Percentiles rank a stretch among this genome's conserved stretches.
phyloP scores from a whole-genome alignment of 371 early-diverging fungal species.

The Dinochytrium kinnereticum region DNA sequence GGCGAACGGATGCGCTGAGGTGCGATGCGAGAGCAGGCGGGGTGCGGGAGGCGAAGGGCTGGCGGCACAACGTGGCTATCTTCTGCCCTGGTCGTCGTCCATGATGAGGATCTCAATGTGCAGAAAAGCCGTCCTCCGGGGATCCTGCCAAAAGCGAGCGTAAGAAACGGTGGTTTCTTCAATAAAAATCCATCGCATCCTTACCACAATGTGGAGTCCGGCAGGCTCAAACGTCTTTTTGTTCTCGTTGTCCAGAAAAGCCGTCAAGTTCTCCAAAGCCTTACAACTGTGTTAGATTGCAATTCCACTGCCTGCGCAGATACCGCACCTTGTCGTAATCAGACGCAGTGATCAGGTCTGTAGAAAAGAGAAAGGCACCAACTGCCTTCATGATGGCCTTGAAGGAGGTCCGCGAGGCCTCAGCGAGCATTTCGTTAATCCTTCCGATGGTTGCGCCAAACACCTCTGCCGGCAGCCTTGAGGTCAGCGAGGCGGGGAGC shows the following conservation, averaged over 20 bases:
- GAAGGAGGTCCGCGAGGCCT: background rate
- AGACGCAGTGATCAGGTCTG: background rate
- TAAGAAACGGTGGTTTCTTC: background rate
- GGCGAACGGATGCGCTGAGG: no score
- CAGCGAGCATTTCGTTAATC: background rate
- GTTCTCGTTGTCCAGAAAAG: constrained; percentile 4
- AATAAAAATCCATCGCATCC: background rate
- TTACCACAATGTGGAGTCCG: constrained; percentile 5
- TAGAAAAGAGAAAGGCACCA: background rate
- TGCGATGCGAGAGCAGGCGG: no score
- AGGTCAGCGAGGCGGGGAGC: background rate
- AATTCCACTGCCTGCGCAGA: no score
- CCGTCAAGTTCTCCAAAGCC: background rate
- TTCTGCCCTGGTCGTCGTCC: background rate
- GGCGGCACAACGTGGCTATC: no score
- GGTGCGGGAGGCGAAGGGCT: no score
- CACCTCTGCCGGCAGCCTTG: background rate
- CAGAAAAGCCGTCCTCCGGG: constrained; percentile 10
- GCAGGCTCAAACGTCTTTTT: background rate
- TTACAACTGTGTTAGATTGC: background rate
- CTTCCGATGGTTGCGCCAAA: background rate
- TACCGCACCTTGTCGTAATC: constrained; percentile 7
- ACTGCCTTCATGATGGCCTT: background rate
- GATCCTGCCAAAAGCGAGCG: background rate
- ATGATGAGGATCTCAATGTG: background rate